Conservation (phyloP, 139 green algal species). For the Yamagishiella unicocca region DNA sequence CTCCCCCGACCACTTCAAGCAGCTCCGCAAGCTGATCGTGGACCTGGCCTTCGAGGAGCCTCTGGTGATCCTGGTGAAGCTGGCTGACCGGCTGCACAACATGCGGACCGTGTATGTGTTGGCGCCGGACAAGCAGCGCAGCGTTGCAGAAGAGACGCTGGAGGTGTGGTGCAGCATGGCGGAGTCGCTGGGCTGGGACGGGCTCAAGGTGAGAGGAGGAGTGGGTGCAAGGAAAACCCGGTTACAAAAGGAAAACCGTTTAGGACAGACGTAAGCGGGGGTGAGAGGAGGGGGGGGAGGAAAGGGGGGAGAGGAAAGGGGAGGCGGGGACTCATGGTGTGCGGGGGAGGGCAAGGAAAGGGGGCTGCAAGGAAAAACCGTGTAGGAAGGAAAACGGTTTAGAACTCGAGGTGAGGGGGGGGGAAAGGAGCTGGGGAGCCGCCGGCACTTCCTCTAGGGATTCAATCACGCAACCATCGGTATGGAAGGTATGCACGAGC, state of each 20-base stretch:
- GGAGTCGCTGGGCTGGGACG: slow-evolving; percentile 92
- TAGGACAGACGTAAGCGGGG: too few species aligned
- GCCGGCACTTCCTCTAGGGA: too few species aligned
- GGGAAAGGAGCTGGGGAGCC: too few species aligned
- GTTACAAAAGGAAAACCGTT: too few species aligned
- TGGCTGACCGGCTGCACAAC: slow-evolving; percentile 97
- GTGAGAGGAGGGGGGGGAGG: not conserved
- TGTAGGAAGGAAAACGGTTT: too few species aligned
- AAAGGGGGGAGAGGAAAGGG: too few species aligned
- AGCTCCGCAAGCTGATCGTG: slow-evolving; percentile 62
- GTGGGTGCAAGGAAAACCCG: not conserved
- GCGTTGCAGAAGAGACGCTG: slow-evolving; percentile 90
- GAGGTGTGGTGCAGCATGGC: slow-evolving; percentile 95
- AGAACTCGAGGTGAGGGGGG: too few species aligned
- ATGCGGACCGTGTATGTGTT: slow-evolving; percentile 95
- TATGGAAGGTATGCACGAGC: too few species aligned
- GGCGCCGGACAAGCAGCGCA: slow-evolving; percentile 75
- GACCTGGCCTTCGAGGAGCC: slow-evolving; percentile 76
- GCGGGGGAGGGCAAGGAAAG: too few species aligned
- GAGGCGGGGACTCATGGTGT: too few species aligned
- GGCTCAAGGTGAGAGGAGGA: slow-evolving; percentile 79
- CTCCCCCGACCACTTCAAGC: slow-evolving; percentile 54
- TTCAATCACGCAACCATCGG: too few species aligned
- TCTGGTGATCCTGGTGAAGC: slow-evolving; percentile 94
- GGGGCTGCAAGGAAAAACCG: too few species aligned